These are phyloP conservation scores for Auricularia auricula-judae DNA, from an alignment of 768 basidiomycete species.

Conservation along the genomic window DNA sequence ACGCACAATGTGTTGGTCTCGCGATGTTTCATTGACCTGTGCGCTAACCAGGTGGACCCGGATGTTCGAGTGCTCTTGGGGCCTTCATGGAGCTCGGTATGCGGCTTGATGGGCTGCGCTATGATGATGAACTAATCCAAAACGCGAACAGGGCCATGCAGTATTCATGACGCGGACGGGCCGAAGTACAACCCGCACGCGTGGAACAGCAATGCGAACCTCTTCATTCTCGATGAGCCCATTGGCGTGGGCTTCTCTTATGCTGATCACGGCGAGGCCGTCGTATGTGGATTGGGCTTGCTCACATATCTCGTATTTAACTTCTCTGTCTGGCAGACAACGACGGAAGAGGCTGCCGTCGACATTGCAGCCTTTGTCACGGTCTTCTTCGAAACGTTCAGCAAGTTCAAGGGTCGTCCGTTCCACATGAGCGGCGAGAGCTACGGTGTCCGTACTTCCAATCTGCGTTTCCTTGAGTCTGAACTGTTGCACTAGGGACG, in stretches of 20 bases:
- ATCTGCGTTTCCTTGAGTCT: neutral
- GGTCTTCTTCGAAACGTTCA: conserved; percentile 28
- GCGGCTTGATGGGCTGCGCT: neutral
- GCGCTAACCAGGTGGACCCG: conserved; percentile 25
- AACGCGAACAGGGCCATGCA: conserved; percentile 11
- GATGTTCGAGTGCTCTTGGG: conserved; percentile 18
- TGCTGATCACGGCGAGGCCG: conserved; percentile 15
- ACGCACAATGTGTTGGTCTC: neutral
- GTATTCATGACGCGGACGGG: conserved; percentile 10
- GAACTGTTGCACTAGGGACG: neutral
- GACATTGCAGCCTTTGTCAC: conserved; percentile 26
- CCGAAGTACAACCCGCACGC: conserved; percentile 26
- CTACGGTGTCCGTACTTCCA: conserved; percentile 13
- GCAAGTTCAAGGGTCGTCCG: conserved; percentile 21
- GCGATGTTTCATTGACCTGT: neutral
- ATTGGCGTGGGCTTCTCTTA: conserved; percentile 16
- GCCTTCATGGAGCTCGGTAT: conserved; percentile 18
- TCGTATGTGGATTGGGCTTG: conserved; percentile 9
- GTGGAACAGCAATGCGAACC: conserved; percentile 29
- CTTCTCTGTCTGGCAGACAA: neutral
- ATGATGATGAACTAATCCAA: neutral
- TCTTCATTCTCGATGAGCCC: conserved; percentile 23
- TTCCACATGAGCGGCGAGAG: conserved; percentile 30
- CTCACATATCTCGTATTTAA: neutral
- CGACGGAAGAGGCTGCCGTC: conserved; percentile 23